Conservation (phyloP, 2,329 filamentous ascomycete species). For the Pseudomassariella vexata region DNA sequence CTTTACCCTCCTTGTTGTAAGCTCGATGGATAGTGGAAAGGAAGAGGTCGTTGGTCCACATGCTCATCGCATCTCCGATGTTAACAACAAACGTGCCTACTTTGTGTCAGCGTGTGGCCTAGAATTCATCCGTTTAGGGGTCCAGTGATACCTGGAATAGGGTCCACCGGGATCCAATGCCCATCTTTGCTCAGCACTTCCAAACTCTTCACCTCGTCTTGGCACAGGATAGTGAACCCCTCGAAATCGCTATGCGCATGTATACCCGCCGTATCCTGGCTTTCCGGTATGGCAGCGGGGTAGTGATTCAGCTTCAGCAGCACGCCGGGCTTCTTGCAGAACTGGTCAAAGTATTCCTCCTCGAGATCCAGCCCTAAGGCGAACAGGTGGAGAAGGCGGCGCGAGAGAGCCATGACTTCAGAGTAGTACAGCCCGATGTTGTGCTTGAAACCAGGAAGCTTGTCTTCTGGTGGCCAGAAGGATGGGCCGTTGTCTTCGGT, state of each 20-base stretch:
- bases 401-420: neutral
- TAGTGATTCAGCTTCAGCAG: constrained; percentile 12
- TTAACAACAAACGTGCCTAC: constrained; percentile 6
- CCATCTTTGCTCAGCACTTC: constrained; percentile 11
- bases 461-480: neutral
- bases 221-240: constrained; percentile 13
- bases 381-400: neutral
- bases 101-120: too few species aligned
- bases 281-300: constrained; percentile 8
- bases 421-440: neutral
- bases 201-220: constrained; percentile 5
- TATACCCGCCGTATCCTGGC: constrained; percentile 8
- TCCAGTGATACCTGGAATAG: too few species aligned
- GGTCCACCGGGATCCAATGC: constrained; percentile 13
- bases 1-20: constrained; percentile 2
- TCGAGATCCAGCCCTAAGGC: neutral
- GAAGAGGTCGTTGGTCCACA: constrained; percentile 5
- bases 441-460: neutral
- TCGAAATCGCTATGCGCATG: constrained; percentile 13
- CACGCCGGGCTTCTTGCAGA: constrained; percentile 5
- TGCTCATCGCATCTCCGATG: constrained; percentile 3
- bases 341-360: constrained; percentile 1
- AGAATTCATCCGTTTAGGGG: too few species aligned
- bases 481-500: neutral
- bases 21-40: constrained; percentile 5